Conservation (phyloP, 108 stramenopile species). For the Nannochloropsis salina region DNA sequence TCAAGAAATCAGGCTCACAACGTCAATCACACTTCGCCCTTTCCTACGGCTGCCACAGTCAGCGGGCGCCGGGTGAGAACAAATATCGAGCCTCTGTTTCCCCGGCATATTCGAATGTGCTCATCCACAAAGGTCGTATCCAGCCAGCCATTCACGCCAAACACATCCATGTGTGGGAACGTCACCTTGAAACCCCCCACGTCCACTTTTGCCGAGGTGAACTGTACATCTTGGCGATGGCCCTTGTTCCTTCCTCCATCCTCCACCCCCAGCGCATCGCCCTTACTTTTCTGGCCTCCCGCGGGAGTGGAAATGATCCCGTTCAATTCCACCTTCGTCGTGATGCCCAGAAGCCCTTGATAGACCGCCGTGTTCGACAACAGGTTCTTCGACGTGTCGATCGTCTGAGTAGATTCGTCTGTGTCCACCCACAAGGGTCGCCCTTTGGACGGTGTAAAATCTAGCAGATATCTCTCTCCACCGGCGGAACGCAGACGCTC, state of each 20-base stretch:
- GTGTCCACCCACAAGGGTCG: conserved; percentile 45
- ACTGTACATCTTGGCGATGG: conserved; percentile 30
- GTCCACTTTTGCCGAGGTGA: conserved; percentile 29
- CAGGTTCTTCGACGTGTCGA: conserved; percentile 30
- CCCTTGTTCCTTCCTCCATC: conserved; percentile 23
- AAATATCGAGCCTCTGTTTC: conserved; percentile 37
- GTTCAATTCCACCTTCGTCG: conserved; percentile 38
- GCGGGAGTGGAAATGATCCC: conserved; percentile 18
- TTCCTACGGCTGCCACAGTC: neutral
- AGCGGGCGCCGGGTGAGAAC: conserved; percentile 22
- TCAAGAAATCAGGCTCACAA: no score
- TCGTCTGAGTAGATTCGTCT: conserved; percentile 35
- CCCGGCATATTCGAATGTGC: conserved; percentile 35
- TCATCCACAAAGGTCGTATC: conserved; percentile 44
- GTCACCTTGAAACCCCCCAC: conserved; percentile 40
- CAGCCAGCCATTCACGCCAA: conserved; percentile 37
- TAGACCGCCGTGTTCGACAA: conserved; percentile 38
- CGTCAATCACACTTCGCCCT: no score
- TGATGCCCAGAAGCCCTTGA: conserved; percentile 32
- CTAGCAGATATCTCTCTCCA: conserved; percentile 27
- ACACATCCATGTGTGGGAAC: conserved; percentile 39
- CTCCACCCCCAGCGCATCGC: neutral
- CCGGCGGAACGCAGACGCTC: conserved; percentile 27
- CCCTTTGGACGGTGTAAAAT: conserved; percentile 33
- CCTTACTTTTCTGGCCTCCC: neutral